Base-by-base conservation (phyloP, 805 yeast genomes). In the Candida tammaniensis region DNA sequence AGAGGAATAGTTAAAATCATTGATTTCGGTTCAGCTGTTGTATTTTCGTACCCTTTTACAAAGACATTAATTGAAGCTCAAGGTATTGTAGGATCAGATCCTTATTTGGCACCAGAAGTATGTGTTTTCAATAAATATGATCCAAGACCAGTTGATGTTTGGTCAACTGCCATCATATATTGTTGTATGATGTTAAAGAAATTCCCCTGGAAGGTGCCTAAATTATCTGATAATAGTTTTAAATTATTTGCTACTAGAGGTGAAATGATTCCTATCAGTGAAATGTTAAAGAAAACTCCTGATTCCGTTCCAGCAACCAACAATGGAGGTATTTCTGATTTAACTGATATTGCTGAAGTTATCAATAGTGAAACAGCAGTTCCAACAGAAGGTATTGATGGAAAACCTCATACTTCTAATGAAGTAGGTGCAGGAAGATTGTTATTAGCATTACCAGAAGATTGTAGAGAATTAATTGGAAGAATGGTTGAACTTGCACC, bases 131-230 rank as follows among this genome's bases (percentile, higher is more conserved):
- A 62, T 42, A 63, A 68, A 33, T 85, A 83, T 53, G 87, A 85
- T 55, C 89, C 94, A 8, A 80, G 79, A 53, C 76, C 76, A 23
- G 88, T 82, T 18, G 95, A 85, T 59, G 72, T 85, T 20, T 85
- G 95, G 95, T 83, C 93, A 5, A 68, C 83, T 30, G 94, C 86
- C 14, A 85, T 85, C 22, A 85, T 85, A 17, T 85, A 80, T 52
- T 85, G 95, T 59, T 85, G 94, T 61, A 84, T 85, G 91, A 82
- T 86, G 45, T 64, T 85, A 40, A 80, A 84, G 59, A 72, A 89
- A 52, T 85, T 85, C 54, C 95, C 95, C 2, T 85, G 95, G 95
- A 85, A 84, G 55, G 84, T 81, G 2, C 94, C 95, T 9, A 76
- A 74, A 46, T 65, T 64, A 12, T 57, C 76, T 21, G 95, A 85